These are phyloP conservation scores for Ceratorhiza oryzae-sativae DNA, from an alignment of 1,284 basidiomycete genomes.

Conservation along the genomic window DNA sequence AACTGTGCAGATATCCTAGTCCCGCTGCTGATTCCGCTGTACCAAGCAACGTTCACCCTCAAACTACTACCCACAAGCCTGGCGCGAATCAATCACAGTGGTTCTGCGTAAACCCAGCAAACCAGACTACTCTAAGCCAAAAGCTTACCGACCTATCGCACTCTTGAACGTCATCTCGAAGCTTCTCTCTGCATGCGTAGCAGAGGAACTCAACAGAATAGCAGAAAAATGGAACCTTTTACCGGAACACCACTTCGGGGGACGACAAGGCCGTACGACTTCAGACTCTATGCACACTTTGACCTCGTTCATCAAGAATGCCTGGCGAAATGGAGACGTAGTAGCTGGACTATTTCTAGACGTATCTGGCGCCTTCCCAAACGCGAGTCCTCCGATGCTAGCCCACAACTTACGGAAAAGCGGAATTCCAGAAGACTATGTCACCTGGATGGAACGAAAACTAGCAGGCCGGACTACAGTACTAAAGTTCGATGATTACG, in stretches of 20 bases:
- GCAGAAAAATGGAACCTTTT: constrained; percentile 29
- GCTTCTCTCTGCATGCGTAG: constrained; percentile 26
- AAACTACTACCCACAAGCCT: constrained; percentile 19
- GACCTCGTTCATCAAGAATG: constrained; percentile 32
- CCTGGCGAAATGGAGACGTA: constrained; percentile 40
- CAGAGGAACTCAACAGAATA: neutral
- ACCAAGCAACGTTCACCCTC: constrained; percentile 25
- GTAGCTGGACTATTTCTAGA: constrained; percentile 40
- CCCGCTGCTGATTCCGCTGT: constrained; percentile 44
- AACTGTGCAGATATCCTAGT: constrained; percentile 47
- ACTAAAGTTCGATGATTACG: constrained; percentile 17
- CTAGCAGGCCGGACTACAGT: constrained; percentile 38
- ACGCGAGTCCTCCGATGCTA: constrained; percentile 46
- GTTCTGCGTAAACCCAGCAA: constrained; percentile 41
- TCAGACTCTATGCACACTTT: constrained; percentile 37
- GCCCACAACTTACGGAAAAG: constrained; percentile 49
- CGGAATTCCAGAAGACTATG: constrained; percentile 46
- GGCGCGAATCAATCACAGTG: constrained; percentile 27
- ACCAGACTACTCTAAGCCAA: constrained; percentile 38
- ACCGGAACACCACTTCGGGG: constrained; percentile 39
- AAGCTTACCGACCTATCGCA: constrained; percentile 43
- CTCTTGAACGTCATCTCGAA: constrained; percentile 38
- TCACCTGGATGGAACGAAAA: constrained; percentile 43
- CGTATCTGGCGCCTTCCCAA: constrained; percentile 49
- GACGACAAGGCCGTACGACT: constrained; percentile 34